Conservation (phyloP, 345 rosid species). For the Rhodomyrtus tomentosa region DNA sequence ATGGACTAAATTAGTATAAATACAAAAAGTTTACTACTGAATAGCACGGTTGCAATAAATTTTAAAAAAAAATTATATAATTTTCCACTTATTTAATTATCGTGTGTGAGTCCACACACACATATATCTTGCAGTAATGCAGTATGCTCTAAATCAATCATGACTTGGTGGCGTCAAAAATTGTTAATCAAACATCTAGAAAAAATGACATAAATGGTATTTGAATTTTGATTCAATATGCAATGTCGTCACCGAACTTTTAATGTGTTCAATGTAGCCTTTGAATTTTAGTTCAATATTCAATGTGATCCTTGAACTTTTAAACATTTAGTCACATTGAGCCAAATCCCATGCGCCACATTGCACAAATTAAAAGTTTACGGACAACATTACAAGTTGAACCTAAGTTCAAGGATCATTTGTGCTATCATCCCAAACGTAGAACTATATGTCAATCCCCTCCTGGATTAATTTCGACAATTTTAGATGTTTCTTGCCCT, state of each 20-base stretch:
- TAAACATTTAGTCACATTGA: not conserved
- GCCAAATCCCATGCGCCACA: rapidly evolving
- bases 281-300: not conserved
- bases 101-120: not conserved
- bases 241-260: not conserved
- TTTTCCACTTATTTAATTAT: not conserved
- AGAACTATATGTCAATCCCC: not conserved
- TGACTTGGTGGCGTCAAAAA: not conserved
- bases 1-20: too few relatives aligned
- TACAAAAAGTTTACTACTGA: too few relatives aligned
- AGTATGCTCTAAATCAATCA: not conserved
- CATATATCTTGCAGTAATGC: not conserved
- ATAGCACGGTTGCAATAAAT: too few relatives aligned
- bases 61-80: too few relatives aligned
- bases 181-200: not conserved
- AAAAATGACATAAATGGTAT: rapidly evolving
- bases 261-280: rapidly evolving
- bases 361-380: rapidly evolving
- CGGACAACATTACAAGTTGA: rapidly evolving
- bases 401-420: too few relatives aligned
- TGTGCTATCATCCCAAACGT: too few relatives aligned
- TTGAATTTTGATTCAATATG: not conserved
- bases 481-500: not conserved
- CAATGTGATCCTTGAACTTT: rapidly evolving
- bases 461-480: not conserved